Conservation (phyloP, 2,329 filamentous ascomycete species). For the Thelonectria rubi region DNA sequence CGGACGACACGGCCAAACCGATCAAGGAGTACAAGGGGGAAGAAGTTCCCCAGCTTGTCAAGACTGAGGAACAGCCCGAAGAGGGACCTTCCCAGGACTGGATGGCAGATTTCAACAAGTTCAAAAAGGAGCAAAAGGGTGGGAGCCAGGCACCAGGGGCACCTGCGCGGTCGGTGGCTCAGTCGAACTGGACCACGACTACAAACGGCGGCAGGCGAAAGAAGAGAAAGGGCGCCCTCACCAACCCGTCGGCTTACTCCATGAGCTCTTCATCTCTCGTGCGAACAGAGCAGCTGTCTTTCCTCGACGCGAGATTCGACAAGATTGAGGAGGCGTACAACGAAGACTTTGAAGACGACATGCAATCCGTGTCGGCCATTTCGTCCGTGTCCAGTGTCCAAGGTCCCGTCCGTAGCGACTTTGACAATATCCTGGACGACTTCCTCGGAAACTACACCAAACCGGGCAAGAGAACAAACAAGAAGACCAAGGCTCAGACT, state of each 20-base stretch:
- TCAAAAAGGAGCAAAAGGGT: constrained; percentile 80
- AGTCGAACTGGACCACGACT: constrained; percentile 78
- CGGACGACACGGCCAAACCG: constrained; percentile 89
- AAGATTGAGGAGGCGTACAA: constrained; percentile 83
- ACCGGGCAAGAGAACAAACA: constrained; percentile 76
- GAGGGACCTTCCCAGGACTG: constrained; percentile 79
- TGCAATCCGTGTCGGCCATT: constrained; percentile 66
- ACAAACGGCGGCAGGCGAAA: constrained; percentile 84
- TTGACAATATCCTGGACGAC: constrained; percentile 91
- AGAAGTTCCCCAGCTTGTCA: constrained; percentile 59
- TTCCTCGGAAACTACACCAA: constrained; percentile 81
- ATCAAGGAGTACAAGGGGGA: constrained; percentile 63
- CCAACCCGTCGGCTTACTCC: constrained; percentile 85
- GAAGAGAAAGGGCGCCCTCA: constrained; percentile 95
- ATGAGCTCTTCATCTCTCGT: constrained; percentile 91
- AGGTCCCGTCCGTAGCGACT: constrained; percentile 77
- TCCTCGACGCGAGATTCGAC: constrained; percentile 92
- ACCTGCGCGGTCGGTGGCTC: constrained; percentile 67
- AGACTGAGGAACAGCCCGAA: constrained; percentile 59
- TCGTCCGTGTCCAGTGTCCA: constrained; percentile 73
- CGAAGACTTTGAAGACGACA: constrained; percentile 59
- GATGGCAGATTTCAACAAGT: constrained; percentile 92
- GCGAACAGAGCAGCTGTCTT: constrained; percentile 84
- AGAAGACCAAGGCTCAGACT: constrained; percentile 81
- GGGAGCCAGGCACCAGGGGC: constrained; percentile 53